phyloP scores from a whole-genome alignment of 2,329 filamentous ascomycete species.

The Penicillium sclerotigenum region DNA sequence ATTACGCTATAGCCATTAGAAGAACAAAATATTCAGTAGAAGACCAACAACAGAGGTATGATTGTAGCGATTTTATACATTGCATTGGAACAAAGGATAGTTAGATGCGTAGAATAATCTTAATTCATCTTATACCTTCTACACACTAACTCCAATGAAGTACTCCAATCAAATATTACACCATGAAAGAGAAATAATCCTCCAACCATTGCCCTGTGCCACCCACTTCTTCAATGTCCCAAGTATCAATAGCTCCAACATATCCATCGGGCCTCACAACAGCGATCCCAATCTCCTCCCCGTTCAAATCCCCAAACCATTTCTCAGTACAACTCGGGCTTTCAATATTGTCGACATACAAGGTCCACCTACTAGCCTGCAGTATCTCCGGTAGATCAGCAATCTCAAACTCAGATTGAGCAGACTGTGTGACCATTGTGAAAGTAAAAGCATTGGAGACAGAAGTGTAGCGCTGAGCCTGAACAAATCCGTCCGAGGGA shows the following conservation, averaged over 20 bases:
- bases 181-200: slow-evolving; percentile 44
- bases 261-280: slow-evolving; percentile 73
- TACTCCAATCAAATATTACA: background rate
- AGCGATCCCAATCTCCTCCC: slow-evolving; percentile 60
- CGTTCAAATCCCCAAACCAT: slow-evolving; percentile 61
- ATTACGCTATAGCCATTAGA: too few species aligned
- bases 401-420: slow-evolving; percentile 63
- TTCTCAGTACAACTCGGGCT: slow-evolving; percentile 60
- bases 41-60: too few species aligned
- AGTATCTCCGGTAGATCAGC: slow-evolving; percentile 61
- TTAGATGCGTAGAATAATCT: too few species aligned
- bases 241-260: slow-evolving; percentile 60
- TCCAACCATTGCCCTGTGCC: slow-evolving; percentile 48
- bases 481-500: slow-evolving; percentile 63
- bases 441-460: slow-evolving; percentile 69
- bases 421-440: slow-evolving; percentile 63
- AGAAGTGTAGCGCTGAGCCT: slow-evolving; percentile 66
- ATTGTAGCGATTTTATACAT: too few species aligned
- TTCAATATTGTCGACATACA: slow-evolving; percentile 67
- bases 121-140: background rate
- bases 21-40: too few species aligned
- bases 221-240: slow-evolving; percentile 31
- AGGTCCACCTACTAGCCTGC: slow-evolving; percentile 65
- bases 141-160: background rate
- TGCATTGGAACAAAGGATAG: too few species aligned